Evolutionary conservation across 371 early-diverging fungal species (phyloP), one percentile per base, ranked within the genome.

Genomic region (Encephalitozoon romaleae): DNA sequence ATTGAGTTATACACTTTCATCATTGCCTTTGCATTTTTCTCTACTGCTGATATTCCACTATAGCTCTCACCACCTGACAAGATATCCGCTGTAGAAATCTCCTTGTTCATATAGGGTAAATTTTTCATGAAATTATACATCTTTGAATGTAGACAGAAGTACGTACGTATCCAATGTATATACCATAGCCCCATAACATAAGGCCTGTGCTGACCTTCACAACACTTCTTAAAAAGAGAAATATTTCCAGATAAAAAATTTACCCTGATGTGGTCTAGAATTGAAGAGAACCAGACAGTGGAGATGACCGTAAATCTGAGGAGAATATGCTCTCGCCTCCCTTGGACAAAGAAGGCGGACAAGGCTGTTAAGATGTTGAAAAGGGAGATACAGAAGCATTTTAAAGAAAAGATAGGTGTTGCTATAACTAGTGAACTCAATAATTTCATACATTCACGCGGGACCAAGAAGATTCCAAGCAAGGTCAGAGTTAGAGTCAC

Each of bases 1-100:
- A 99, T 93, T 80, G 96, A 91, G 83, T 96, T 95, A 41, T 78
- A 78, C 8, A 81, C 74, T 15, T 26, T 25, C 54, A 52, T 51
- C 23, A 81, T 53, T n/a, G 78, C 69, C 25, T 70, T 65, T 6
- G 54, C 39, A 51, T 78, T 77, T 55, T 68, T 77, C 42, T 78
- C 68, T 32, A 65, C 28, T 2, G 81, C 78, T 11, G 39, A 25
- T 18, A 47, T 18, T 41, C 76, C 76, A 12, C 18, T 51, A 26
- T 53, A 77, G 21, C 67, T 64, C 18, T 69, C 45, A 21, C 67
- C 41, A 25, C 74, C 70, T 34, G 75, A 74, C n/a, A 81, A 32
- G 45, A 81, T 71, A 41, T 73, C 47, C n/a, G 39, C 39, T 21
- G 75, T 41, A 41, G 72, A 65, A 54, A 79, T 55, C 69, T 78